phyloP scores from a whole-genome alignment of 1,284 basidiomycete genomes.

The Sutorius eximius region DNA sequence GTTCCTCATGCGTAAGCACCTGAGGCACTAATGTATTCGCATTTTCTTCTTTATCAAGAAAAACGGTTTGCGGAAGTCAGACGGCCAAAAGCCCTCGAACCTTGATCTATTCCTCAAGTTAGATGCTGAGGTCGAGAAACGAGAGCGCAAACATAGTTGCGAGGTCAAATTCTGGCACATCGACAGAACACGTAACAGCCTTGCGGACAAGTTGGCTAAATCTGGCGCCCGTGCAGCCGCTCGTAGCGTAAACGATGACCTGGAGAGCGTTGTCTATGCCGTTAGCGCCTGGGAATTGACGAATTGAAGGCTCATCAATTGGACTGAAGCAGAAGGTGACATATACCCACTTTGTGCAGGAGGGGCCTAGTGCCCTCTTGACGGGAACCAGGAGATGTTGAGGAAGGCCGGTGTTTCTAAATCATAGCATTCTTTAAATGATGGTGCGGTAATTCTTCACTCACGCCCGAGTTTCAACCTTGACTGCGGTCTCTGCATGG shows the following conservation, averaged over 20 bases:
- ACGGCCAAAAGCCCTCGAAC: neutral
- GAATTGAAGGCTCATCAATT: too few species aligned
- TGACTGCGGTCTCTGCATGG: too few species aligned
- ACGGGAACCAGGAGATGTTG: too few species aligned
- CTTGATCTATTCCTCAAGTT: neutral
- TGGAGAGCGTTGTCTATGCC: too few species aligned
- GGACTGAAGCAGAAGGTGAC: too few species aligned
- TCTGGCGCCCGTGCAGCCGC: neutral
- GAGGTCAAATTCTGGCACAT: conserved; percentile 15
- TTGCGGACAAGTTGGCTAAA: conserved; percentile 18
- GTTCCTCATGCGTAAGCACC: neutral
- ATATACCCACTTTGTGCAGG: too few species aligned
- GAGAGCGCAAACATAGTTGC: conserved; percentile 4
- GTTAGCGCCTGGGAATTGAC: too few species aligned
- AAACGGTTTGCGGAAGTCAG: conserved; percentile 2
- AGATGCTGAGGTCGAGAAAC: neutral
- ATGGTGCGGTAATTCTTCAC: too few species aligned
- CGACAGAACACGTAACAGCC: conserved; percentile 7
- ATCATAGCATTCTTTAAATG: too few species aligned
- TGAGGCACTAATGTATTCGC: neutral
- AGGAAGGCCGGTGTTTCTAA: too few species aligned
- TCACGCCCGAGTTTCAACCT: too few species aligned
- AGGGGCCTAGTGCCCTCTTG: too few species aligned
- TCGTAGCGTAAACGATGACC: neutral
- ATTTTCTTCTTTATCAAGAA: neutral